Evolutionary conservation across 306 rosid species (phyloP).

Genomic region (Sicyos edulis): DNA sequence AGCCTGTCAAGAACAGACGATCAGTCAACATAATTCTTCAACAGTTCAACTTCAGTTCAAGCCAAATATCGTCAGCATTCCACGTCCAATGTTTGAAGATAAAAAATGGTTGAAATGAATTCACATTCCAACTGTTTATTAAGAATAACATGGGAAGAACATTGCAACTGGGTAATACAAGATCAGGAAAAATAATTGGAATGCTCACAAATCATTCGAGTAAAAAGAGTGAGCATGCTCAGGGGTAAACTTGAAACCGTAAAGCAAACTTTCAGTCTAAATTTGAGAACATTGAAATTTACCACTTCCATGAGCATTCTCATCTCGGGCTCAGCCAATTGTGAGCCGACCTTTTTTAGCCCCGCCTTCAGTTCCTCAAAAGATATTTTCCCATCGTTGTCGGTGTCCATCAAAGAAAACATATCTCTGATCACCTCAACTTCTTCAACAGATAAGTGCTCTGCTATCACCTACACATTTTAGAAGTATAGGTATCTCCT

Average conservation of each 20-base stretch:
- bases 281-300: constrained; percentile 24
- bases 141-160: constrained; percentile 2
- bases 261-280: background rate
- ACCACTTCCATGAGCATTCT: constrained; percentile 99
- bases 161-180: background rate
- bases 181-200: constrained; percentile 1
- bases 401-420: constrained; percentile 94
- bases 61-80: background rate
- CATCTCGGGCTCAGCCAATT: constrained; percentile 93
- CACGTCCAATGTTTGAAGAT: background rate
- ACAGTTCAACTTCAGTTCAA: background rate
- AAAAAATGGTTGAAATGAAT: background rate
- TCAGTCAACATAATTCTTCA: background rate
- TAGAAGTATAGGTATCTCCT: constrained; percentile 20
- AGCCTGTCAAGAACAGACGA: constrained; percentile 46
- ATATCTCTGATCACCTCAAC: constrained; percentile 96
- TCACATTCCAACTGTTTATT: constrained; percentile 10
- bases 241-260: constrained; percentile 15
- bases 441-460: constrained; percentile 91
- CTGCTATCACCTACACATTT: constrained; percentile 78
- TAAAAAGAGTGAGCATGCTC: background rate
- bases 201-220: constrained; percentile 1
- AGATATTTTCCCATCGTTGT: constrained; percentile 79
- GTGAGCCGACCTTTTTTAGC: constrained; percentile 87
- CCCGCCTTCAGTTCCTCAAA: constrained; percentile 87